Evolutionary conservation across 805 yeast species (phyloP), one percentile per base, ranked within the genome.

Genomic region (Barnettozyma californica): DNA sequence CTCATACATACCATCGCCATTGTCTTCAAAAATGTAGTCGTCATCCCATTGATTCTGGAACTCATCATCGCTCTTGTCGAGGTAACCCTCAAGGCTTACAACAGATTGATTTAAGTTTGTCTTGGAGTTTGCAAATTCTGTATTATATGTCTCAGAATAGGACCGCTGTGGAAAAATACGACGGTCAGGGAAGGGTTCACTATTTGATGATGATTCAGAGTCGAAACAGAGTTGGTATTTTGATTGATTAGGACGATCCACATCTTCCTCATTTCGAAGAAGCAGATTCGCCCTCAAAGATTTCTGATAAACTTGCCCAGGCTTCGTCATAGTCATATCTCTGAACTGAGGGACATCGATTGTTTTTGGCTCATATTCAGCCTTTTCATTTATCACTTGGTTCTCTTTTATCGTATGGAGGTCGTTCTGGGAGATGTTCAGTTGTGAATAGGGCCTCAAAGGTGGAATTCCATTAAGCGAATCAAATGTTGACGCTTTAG

Each of bases 401-500:
- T 21, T 33, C 19, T 35, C 40, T 6, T 39, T 31, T 4, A 37
- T 37, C 9, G 47, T 11, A 11, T 14, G n/a, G 13, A 43, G 6
- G 9, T 40, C 18, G 9, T 36, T 33, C 8, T 40, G 16, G 4
- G 50, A 39, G n/a, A 20, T 13, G 23, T 47, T 29, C 3, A 47
- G 34, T 10, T 47, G 47, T 19, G 50, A 47, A 20, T 44, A 44
- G 10, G 45, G 50, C 31, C 26, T 43, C 7, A n/a, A 14, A 27
- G 47, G 47, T 29, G 39, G 36, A 11, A 42, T 19, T 9, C 41
- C 23, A 8, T 34, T 8, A 3, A 50, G 25, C 25, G 50, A 44
- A 13, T 50, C 50, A 44, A 43, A 50, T 8, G 41, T 47, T 11
- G 48, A 44, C 6, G 41, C 14, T n/a, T 39, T 43, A 4, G 45